phyloP scores from a whole-genome alignment of 768 basidiomycete species.

The Rubroboletus satanas region DNA sequence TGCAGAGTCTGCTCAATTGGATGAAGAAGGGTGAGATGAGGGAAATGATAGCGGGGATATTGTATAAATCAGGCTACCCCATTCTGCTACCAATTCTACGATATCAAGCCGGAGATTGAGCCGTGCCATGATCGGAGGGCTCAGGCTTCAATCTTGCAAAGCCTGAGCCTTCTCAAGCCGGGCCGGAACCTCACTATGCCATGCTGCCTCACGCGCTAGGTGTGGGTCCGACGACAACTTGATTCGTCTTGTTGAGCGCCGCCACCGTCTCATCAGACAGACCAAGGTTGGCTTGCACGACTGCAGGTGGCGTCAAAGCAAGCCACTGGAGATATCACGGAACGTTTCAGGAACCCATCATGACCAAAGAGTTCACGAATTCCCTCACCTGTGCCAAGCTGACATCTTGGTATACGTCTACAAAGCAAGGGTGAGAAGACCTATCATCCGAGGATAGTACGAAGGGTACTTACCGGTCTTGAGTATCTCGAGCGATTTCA shows the following conservation, averaged over 20 bases:
- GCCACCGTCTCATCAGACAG: constrained; percentile 37
- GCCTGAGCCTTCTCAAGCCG: too few species aligned
- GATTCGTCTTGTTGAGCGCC: constrained; percentile 38
- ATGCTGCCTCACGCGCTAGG: background rate
- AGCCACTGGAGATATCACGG: constrained; percentile 35
- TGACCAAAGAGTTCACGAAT: background rate
- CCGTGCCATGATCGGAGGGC: too few species aligned
- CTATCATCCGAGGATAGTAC: background rate
- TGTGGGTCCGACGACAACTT: constrained; percentile 32
- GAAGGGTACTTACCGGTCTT: constrained; percentile 31
- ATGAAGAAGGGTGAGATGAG: too few species aligned
- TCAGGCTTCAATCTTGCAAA: too few species aligned
- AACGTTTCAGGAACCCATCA: background rate
- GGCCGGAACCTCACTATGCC: too few species aligned
- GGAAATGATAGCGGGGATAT: too few species aligned
- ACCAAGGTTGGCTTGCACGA: constrained; percentile 45
- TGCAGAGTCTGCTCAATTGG: too few species aligned
- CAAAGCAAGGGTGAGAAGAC: background rate
- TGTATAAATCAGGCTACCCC: too few species aligned
- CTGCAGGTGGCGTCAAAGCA: constrained; percentile 42
- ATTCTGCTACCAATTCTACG: too few species aligned
- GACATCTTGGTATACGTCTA: constrained; percentile 31
- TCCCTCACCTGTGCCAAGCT: constrained; percentile 44
- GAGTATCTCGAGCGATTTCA: constrained; percentile 48
- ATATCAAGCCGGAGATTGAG: too few species aligned